Evolutionary conservation across 768 basidiomycete species (phyloP).

Genomic region (Boletus tomentosulus): DNA sequence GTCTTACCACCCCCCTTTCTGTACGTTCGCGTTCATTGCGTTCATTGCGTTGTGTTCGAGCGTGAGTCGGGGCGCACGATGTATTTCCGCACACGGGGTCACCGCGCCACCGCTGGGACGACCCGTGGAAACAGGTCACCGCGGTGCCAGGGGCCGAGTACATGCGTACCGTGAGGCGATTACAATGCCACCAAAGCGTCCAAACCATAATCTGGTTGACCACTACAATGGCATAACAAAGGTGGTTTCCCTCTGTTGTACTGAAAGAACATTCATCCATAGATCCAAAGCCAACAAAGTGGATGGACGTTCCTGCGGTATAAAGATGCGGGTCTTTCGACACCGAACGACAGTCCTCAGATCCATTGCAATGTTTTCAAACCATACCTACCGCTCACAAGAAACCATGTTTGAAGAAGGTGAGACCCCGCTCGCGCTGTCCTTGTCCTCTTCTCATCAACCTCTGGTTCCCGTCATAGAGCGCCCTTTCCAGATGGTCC

Average conservation of each 20-base stretch:
- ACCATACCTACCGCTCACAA: neutral
- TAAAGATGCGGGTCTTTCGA: conserved; percentile 2
- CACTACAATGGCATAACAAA: neutral
- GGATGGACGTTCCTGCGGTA: neutral
- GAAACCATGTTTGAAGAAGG: neutral
- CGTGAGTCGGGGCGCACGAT: too few species aligned
- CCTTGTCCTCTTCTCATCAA: neutral
- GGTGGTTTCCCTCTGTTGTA: neutral
- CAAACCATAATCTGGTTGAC: neutral
- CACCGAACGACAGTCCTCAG: neutral
- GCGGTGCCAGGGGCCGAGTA: too few species aligned
- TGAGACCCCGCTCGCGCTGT: neutral
- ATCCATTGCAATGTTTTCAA: neutral
- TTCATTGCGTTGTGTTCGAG: too few species aligned
- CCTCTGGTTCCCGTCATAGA: neutral
- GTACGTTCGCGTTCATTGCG: too few species aligned
- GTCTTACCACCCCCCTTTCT: too few species aligned
- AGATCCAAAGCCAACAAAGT: neutral
- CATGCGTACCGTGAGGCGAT: neutral
- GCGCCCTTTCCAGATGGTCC: conserved; percentile 6
- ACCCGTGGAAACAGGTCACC: too few species aligned
- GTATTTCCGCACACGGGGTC: too few species aligned
- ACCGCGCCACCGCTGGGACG: too few species aligned
- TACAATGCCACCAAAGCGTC: conserved; percentile 1
- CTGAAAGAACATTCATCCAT: neutral